Conservation (phyloP, 345 rosid genomes). For the Eucalyptus globulus region DNA sequence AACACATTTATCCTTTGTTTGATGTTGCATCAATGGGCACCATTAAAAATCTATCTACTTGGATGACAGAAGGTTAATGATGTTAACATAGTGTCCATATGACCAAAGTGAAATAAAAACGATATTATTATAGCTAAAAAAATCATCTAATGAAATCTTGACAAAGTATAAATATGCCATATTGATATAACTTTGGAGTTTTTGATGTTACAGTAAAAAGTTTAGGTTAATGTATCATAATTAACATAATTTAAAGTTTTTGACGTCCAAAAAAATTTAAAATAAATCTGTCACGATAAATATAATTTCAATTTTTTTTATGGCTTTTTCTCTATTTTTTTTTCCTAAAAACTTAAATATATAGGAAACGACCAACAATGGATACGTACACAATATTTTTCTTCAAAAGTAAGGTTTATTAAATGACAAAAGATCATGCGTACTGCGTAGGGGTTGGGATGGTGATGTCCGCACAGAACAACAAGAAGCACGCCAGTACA, state of each 20-base stretch:
- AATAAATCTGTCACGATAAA: background rate
- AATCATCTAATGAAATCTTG: background rate
- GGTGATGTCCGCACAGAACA: background rate
- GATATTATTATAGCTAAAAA: too few relatives aligned
- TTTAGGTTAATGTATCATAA: background rate
- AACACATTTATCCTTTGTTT: too few relatives aligned
- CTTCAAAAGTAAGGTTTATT: too few relatives aligned
- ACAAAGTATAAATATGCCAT: background rate
- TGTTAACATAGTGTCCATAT: too few relatives aligned
- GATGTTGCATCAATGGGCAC: background rate
- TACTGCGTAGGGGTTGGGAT: background rate
- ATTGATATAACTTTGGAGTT: too few relatives aligned
- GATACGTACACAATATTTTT: background rate
- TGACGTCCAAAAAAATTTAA: background rate
- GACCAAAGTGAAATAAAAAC: background rate
- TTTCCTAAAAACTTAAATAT: too few relatives aligned
- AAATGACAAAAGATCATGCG: background rate
- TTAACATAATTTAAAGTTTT: too few relatives aligned
- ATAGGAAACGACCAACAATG: background rate
- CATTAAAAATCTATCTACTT: background rate
- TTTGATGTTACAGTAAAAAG: too few relatives aligned
- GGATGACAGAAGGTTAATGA: background rate
- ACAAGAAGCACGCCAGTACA: background rate
- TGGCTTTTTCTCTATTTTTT: too few relatives aligned
- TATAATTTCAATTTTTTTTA: too few relatives aligned